Evolutionary conservation across 1,284 basidiomycete genomes (phyloP).

Genomic region (Ceratorhiza oryzae-sativae): DNA sequence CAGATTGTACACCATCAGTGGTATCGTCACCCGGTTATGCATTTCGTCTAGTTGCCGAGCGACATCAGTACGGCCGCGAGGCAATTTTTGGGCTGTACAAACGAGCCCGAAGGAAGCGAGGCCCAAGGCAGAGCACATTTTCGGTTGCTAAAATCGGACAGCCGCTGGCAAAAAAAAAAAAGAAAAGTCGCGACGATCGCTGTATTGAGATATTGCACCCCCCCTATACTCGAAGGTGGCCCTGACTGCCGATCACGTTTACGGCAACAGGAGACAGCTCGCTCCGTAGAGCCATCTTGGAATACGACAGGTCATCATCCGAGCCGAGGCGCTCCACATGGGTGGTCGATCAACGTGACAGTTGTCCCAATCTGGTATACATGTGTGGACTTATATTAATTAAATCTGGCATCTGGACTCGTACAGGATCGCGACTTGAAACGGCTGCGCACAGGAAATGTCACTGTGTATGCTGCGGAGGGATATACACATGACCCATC

Average conservation of each 20-base stretch:
- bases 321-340: neutral
- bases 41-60: neutral
- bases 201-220: neutral
- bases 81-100: constrained; percentile 10
- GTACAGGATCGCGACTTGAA: neutral
- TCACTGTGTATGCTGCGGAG: neutral
- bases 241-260: constrained; percentile 2
- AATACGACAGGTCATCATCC: neutral
- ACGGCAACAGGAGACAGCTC: neutral
- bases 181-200: neutral
- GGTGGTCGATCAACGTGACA: neutral
- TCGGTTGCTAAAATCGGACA: neutral
- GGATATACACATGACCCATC: neutral
- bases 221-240: neutral
- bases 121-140: neutral
- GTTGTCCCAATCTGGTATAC: neutral
- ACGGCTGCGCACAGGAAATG: neutral
- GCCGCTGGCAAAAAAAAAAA: neutral
- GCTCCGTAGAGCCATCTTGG: neutral
- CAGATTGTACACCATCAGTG: neutral
- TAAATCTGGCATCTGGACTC: neutral
- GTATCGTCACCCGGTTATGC: constrained; percentile 5
- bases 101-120: neutral
- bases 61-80: neutral
- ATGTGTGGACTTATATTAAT: neutral